Conservation (phyloP, 2,329 filamentous ascomycete genomes). For the Aspergillus pseudoglaucus region DNA sequence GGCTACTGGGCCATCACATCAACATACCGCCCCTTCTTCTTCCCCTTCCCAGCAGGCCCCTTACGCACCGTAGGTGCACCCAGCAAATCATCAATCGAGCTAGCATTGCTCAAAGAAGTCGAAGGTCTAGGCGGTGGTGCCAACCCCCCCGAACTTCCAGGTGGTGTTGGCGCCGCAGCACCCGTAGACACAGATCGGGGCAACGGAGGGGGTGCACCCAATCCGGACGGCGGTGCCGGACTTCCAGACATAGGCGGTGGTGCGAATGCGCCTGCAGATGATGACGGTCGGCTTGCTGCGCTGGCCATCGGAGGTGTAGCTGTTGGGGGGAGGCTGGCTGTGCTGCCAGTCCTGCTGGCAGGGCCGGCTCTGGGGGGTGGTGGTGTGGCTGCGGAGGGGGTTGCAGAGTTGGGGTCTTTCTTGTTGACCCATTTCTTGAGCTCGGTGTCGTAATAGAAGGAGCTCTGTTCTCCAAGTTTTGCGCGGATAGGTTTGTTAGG, state of each 20-base stretch:
- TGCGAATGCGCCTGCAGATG: conserved; percentile 21
- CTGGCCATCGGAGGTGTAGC: conserved; percentile 16
- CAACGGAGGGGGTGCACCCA: conserved; percentile 23
- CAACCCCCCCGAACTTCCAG: conserved; percentile 29
- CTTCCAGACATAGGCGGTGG: conserved; percentile 22
- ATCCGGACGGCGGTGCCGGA: conserved; percentile 23
- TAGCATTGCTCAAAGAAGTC: conserved; percentile 85
- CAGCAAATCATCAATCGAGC: conserved; percentile 87
- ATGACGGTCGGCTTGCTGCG: conserved; percentile 25
- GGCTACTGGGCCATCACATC: conserved; percentile 85
- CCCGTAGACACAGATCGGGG: conserved; percentile 34
- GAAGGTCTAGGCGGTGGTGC: conserved; percentile 56
- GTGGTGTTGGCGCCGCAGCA: conserved; percentile 28
- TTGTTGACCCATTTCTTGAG: conserved; percentile 98
- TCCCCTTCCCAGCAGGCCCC: conserved; percentile 55
- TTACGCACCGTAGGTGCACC: conserved; percentile 67
- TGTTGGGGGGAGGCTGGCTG: conserved; percentile 46
- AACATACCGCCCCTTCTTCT: conserved; percentile 83
- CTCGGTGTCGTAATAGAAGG: conserved; percentile 92
- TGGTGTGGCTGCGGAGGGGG: conserved; percentile 57
- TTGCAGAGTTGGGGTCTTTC: conserved; percentile 65
- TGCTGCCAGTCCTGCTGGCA: conserved; percentile 48
- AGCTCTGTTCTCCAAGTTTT: conserved; percentile 88
- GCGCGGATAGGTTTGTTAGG: conserved; percentile 64
- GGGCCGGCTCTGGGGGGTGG: conserved; percentile 63